Evolutionary conservation across 73 alveolate species (phyloP), one percentile per base, ranked within the genome.

Genomic region (Stentor coeruleus): DNA sequence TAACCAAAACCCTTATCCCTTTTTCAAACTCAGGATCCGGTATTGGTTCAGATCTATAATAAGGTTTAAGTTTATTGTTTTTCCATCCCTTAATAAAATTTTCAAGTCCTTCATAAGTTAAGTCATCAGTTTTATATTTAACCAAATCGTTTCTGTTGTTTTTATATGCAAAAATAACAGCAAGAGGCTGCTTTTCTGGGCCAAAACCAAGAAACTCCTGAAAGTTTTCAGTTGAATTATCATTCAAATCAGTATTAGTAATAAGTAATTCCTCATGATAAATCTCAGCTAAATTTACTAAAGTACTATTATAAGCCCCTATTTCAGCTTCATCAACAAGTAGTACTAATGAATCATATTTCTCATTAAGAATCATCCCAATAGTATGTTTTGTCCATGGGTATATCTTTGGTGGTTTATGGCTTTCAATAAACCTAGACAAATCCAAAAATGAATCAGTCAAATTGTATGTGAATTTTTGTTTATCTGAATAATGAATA

Each of bases 1-100:
- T 95, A 31, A 95, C 99, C 73, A 95, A 79, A 77, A 87, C 90
- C 87, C 77, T 93, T 38, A 95, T 95, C 1, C 3, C 3, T 20
- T 75, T 75, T 20, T 1, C 41, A n/a, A 26, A 3, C 72, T 86
- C 87, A 0, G 59, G 83, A 42, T 60, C 87, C 3, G 99, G 99
- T 35, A 85, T 39, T 31, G 85, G 95, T 75, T 92, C 94, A 59
- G 95, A 83, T 87, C 87, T 92, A 74, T 87, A 81, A 89, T 75
- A 85, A 39, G 87, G 87, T 35, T 58, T 66, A 75, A 91, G 85
- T 58, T 39, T 84, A 38, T 90, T 89, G 39, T 80, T 82, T 75
- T 77, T 73, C 87, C 82, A 95, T 66, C 88, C 76, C 35, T 85
- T 76, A 39, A 92, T 82, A 87, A 92, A 92, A 38, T 41, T 36